These are phyloP conservation scores for Citrullus mucosospermus DNA, from an alignment of 306 rosid genomes.

Conservation along the genomic window DNA sequence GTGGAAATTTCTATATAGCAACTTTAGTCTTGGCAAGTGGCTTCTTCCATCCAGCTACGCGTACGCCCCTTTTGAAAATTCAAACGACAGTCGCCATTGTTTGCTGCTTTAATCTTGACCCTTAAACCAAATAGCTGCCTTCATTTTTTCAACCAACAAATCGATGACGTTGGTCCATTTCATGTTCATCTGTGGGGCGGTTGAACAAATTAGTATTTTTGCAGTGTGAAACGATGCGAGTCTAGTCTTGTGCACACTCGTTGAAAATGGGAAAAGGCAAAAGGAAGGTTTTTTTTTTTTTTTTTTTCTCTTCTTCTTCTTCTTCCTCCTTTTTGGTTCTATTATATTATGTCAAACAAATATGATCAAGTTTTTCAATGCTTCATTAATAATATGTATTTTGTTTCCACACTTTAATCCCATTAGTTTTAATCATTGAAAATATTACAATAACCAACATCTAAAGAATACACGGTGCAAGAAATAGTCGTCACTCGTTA, in stretches of 20 bases:
- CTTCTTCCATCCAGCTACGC: neutral
- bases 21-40: neutral
- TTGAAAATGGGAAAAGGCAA: neutral
- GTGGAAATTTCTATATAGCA: neutral
- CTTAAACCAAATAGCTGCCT: neutral
- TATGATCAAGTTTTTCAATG: neutral
- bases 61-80: neutral
- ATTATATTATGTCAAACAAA: neutral
- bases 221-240: neutral
- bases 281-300: neutral
- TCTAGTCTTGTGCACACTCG: neutral
- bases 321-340: neutral
- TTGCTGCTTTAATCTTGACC: constrained; percentile 2
- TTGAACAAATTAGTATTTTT: neutral
- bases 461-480: too few species aligned
- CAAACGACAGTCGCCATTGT: neutral
- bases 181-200: neutral
- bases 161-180: neutral
- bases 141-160: neutral
- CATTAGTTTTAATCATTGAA: neutral
- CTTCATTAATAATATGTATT: neutral
- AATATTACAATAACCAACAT: too few species aligned
- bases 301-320: too few species aligned
- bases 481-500: too few species aligned
- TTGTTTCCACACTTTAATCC: neutral